Evolutionary conservation across 495 filamentous ascomycete species (phyloP).

Genomic region (Xylaria bambusicola): DNA sequence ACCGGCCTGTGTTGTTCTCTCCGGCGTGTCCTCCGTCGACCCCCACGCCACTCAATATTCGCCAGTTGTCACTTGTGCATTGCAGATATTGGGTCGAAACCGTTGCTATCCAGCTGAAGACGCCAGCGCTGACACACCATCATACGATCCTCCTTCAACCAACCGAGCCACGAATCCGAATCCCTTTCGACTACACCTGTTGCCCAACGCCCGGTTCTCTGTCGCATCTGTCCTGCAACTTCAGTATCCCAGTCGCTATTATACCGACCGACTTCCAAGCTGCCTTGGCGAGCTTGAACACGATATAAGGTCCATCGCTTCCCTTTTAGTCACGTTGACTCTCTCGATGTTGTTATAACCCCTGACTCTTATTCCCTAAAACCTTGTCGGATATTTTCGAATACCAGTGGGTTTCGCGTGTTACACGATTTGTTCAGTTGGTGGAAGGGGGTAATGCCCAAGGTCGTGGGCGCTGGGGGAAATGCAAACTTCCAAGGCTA

Average conservation of each 20-base stretch:
- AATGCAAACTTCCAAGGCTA: constrained; percentile 67
- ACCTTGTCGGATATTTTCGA: not conserved
- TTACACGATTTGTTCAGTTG: not conserved
- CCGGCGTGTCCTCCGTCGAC: no score
- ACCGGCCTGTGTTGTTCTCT: no score
- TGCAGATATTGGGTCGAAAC: not conserved
- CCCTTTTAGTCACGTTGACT: not conserved
- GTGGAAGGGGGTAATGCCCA: constrained; percentile 16
- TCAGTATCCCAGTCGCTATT: not conserved
- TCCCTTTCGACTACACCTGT: not conserved
- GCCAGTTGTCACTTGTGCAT: not conserved
- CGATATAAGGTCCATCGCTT: constrained; percentile 1
- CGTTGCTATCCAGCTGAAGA: not conserved
- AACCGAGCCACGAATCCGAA: constrained; percentile 2
- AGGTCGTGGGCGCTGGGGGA: constrained; percentile 20
- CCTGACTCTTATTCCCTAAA: not conserved
- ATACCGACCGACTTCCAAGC: not conserved
- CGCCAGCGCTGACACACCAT: not conserved
- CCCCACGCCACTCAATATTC: no score
- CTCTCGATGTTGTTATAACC: constrained; percentile 2
- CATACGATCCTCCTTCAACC: not conserved
- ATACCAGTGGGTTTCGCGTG: not conserved
- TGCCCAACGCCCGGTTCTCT: not conserved
- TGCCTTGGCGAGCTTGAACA: not conserved
- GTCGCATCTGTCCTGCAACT: not conserved